Evolutionary conservation across 2,329 filamentous ascomycete genomes (phyloP), one percentile per base, ranked within the genome.

Genomic region (Blumeriella jaapii): DNA sequence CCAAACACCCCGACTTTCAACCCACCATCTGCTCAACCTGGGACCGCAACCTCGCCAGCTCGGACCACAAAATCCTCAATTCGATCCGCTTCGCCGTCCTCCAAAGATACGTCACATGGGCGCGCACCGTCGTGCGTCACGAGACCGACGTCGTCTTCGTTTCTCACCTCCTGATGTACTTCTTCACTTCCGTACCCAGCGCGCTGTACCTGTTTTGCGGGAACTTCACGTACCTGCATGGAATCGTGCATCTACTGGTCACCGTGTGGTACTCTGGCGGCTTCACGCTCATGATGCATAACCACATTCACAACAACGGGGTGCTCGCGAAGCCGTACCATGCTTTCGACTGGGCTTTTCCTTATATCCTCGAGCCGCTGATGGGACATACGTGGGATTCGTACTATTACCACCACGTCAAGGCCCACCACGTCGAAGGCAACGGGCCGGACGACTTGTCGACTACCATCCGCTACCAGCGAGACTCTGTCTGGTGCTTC

Each of bases 371-470:
- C 8, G 79, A 86, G 47, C 82, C 82, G 0, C 59, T 89, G 38
- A 80, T 85, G 71, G 82, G 82, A 8, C 82, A 89, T 52, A 86
- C 82, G 0, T 86, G 81, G 80, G 84, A 89, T 59, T 78, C 77
- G 2, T 89, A 89, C 60, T 89, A 71, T 55, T 87, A 85, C 53
- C 82, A 89, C 53, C 82, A 89, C 51, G 80, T 87, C 53, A 89
- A 89, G 62, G 81, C 86, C 52, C 82, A 89, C 53, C 82, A 89
- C 46, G 75, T 87, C 36, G 82, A 87, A 59, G 78, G 74, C 42
- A 89, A 89, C 49, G 82, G 82, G 0, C 80, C 81, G 0, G 68
- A 78, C 29, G 82, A 89, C 51, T 64, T 86, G 0, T 83, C 77
- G 1, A 81, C 79, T 0, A 89, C 82, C 0, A 69, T 89, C 23